A percentile compares a stretch with the other conserved stretches of the same genome.
Evolutionary conservation across 495 filamentous ascomycete species (phyloP).

Genomic region (Xylaria curta): DNA sequence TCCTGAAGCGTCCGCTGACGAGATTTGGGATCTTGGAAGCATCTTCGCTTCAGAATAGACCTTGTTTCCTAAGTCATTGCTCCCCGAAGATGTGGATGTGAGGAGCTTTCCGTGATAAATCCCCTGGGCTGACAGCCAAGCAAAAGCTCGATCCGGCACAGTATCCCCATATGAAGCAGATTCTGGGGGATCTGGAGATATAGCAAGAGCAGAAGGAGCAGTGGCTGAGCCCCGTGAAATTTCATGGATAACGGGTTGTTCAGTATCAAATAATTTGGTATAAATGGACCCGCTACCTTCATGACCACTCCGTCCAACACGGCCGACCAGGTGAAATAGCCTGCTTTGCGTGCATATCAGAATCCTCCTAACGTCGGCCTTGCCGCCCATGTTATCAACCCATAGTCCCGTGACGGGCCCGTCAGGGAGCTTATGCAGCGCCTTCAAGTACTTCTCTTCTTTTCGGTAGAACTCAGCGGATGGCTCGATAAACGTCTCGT

Average conservation of each 20-base stretch:
- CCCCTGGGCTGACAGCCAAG: conserved; percentile 87
- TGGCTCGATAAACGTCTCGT: conserved; percentile 95
- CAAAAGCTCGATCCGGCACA: conserved; percentile 73
- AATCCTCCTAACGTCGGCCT: conserved; percentile 73
- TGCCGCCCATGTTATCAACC: conserved; percentile 71
- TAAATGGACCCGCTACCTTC: conserved; percentile 86
- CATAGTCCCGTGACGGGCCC: conserved; percentile 81
- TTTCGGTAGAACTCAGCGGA: conserved; percentile 91
- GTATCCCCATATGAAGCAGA: conserved; percentile 44
- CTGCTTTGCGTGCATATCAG: conserved; percentile 76
- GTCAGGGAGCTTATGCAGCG: conserved; percentile 78
- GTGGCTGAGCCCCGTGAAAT: conserved; percentile 58
- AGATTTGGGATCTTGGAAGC: conserved; percentile 73
- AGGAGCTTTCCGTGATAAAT: conserved; percentile 84
- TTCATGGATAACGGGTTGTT: conserved; percentile 77
- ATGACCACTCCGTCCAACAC: conserved; percentile 71
- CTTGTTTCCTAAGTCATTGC: conserved; percentile 65
- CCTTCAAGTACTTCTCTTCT: conserved; percentile 89
- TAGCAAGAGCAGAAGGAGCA: conserved; percentile 67
- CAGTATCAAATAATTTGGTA: conserved; percentile 83
- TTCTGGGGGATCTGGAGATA: conserved; percentile 76
- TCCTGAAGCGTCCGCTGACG: conserved; percentile 65
- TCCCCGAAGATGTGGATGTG: conserved; percentile 51
- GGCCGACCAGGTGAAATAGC: conserved; percentile 80
- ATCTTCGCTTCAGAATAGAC: conserved; percentile 75